phyloP scores from a whole-genome alignment of 768 basidiomycete species.

The Kockovaella imperatae region DNA sequence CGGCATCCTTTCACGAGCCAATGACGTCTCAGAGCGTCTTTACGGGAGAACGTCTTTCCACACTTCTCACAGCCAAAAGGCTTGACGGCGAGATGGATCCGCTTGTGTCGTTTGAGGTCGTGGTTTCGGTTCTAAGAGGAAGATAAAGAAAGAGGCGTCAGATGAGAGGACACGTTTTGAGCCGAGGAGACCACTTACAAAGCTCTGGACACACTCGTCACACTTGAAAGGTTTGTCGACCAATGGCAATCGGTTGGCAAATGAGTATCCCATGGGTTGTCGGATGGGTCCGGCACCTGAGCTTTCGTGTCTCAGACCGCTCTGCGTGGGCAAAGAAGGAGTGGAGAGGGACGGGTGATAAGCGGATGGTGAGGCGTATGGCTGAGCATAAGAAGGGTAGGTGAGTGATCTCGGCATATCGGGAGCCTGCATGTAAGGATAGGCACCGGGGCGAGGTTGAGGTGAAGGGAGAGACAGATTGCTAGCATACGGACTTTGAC shows the following conservation, averaged over 20 bases:
- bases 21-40: conserved; percentile 45
- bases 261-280: conserved; percentile 24
- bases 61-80: conserved; percentile 45
- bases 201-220: conserved; percentile 45
- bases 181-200: conserved; percentile 24
- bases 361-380: conserved; percentile 6
- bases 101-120: conserved; percentile 45
- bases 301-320: conserved; percentile 10
- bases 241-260: conserved; percentile 28
- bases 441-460: conserved; percentile 6
- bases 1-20: conserved; percentile 46
- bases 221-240: conserved; percentile 45
- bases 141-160: neutral
- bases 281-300: conserved; percentile 4
- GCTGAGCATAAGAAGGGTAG: conserved; percentile 26
- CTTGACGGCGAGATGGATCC: conserved; percentile 45
- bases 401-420: conserved; percentile 37
- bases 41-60: conserved; percentile 45
- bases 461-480: too few relatives aligned
- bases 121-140: conserved; percentile 43
- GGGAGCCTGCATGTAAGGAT: conserved; percentile 15
- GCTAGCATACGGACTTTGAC: too few relatives aligned
- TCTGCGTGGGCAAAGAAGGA: conserved; percentile 19
- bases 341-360: conserved; percentile 24
- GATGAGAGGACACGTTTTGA: neutral